A percentile compares a stretch with the other conserved stretches of the same genome.
Conservation (phyloP, 306 rosid species). For the barrel medic (Medicago truncatula) region DNA sequence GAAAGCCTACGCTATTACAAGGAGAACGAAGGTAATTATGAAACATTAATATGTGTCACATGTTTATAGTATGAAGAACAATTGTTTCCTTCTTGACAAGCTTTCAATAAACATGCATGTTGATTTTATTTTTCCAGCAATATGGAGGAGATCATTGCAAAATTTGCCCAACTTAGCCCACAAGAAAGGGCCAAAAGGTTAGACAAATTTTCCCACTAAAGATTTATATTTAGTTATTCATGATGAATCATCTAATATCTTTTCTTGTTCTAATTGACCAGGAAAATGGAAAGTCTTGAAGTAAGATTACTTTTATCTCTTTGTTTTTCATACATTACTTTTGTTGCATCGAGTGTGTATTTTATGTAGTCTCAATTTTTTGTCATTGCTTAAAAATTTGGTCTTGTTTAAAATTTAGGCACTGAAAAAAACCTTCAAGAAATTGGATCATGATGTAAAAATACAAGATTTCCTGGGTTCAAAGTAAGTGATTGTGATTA, state of each 20-base stretch:
- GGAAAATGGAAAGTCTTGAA: slow-evolving; percentile 88
- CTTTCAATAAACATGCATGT: slow-evolving; percentile 18
- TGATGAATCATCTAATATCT: slow-evolving; percentile 35
- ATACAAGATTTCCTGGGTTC: slow-evolving; percentile 70
- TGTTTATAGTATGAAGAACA: neutral
- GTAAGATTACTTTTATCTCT: slow-evolving; percentile 54
- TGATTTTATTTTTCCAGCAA: slow-evolving; percentile 50
- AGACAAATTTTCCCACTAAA: slow-evolving; percentile 7
- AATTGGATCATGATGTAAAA: slow-evolving; percentile 80
- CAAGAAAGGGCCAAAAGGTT: slow-evolving; percentile 86
- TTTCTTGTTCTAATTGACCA: slow-evolving; percentile 52
- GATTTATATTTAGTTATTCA: slow-evolving; percentile 26
- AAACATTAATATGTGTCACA: neutral
- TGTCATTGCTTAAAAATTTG: slow-evolving; percentile 23
- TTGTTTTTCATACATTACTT: slow-evolving; percentile 22
- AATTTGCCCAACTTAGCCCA: slow-evolving; percentile 71
- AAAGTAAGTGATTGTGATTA: slow-evolving; percentile 50
- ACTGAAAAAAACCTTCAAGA: slow-evolving; percentile 83
- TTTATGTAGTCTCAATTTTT: neutral
- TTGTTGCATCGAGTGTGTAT: slow-evolving; percentile 20
- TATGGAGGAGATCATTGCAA: slow-evolving; percentile 69
- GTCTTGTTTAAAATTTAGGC: slow-evolving; percentile 59
- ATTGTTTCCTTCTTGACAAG: neutral
- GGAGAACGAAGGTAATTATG: slow-evolving; percentile 72
- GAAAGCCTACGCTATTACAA: slow-evolving; percentile 64